phyloP scores from a whole-genome alignment of 2,329 filamentous ascomycete species.

The Colletotrichum lentis region DNA sequence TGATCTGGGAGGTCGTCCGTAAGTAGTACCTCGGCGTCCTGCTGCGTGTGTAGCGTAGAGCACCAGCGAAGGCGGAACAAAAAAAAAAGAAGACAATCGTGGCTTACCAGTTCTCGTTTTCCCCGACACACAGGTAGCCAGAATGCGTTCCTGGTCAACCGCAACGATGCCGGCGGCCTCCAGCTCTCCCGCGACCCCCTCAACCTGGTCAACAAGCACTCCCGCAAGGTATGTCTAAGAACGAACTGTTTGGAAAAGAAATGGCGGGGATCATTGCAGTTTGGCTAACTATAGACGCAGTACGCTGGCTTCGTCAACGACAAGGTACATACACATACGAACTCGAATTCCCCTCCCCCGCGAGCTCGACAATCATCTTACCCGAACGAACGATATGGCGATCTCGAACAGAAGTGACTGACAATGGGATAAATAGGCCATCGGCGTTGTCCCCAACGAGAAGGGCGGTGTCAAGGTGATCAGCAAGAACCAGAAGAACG shows the following conservation, averaged over 20 bases:
- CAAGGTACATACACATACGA: constrained; percentile 69
- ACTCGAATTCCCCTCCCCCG: background rate
- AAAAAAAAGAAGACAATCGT: background rate
- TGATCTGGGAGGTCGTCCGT: constrained; percentile 96
- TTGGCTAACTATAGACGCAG: constrained; percentile 59
- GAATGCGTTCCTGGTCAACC: constrained; percentile 94
- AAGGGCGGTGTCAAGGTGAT: constrained; percentile 82
- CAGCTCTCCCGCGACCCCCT: constrained; percentile 94
- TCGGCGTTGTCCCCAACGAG: constrained; percentile 78
- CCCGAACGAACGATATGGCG: constrained; percentile 33
- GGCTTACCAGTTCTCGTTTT: constrained; percentile 19
- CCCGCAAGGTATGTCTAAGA: constrained; percentile 75
- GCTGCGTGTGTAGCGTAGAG: background rate
- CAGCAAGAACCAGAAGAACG: constrained; percentile 81
- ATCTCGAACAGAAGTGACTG: constrained; percentile 29
- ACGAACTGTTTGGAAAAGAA: background rate
- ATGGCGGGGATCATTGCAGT: background rate
- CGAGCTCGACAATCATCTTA: background rate
- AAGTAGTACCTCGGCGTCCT: constrained; percentile 57
- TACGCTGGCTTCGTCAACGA: constrained; percentile 92
- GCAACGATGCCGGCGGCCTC: constrained; percentile 77
- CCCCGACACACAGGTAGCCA: constrained; percentile 73
- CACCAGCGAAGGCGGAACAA: background rate
- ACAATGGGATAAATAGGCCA: constrained; percentile 64
- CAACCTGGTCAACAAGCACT: constrained; percentile 92